These are phyloP conservation scores for Pistacia integerrima DNA, from an alignment of 345 rosid genomes.

Conservation along the genomic window DNA sequence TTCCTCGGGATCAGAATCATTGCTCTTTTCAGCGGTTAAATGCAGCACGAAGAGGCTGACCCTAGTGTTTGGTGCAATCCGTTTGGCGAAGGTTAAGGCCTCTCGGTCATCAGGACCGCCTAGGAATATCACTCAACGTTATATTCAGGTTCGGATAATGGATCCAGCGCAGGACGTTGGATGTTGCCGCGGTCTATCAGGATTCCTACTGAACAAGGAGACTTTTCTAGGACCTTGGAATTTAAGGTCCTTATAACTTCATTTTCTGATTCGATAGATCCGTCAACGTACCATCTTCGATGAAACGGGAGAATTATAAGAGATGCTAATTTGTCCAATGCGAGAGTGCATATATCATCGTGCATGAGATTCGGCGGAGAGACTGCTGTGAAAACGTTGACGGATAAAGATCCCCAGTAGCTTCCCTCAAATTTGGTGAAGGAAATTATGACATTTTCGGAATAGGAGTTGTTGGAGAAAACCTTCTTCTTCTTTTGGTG, in stretches of 20 bases:
- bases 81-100: slow-evolving; percentile 45
- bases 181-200: slow-evolving; percentile 31
- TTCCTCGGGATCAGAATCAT: slow-evolving; percentile 8
- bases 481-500: slow-evolving; percentile 42
- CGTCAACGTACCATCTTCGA: slow-evolving; percentile 44
- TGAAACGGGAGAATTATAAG: slow-evolving; percentile 66
- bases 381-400: slow-evolving; percentile 27
- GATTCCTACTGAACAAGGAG: slow-evolving; percentile 72
- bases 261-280: slow-evolving; percentile 33
- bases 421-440: slow-evolving; percentile 18
- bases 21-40: slow-evolving; percentile 17
- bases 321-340: slow-evolving; percentile 43
- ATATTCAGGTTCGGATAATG: background rate
- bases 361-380: slow-evolving; percentile 51
- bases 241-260: slow-evolving; percentile 37
- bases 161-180: slow-evolving; percentile 11
- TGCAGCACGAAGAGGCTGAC: slow-evolving; percentile 38
- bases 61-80: slow-evolving; percentile 39
- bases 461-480: slow-evolving; percentile 19
- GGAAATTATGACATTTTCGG: slow-evolving; percentile 43
- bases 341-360: slow-evolving; percentile 57
- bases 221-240: slow-evolving; percentile 40
- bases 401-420: slow-evolving; percentile 8
- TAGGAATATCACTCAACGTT: slow-evolving; percentile 42
- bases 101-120: slow-evolving; percentile 73